Evolutionary conservation across 768 basidiomycete species (phyloP), one percentile per base, ranked within the genome.

Genomic region (Flagelloscypha sp.): DNA sequence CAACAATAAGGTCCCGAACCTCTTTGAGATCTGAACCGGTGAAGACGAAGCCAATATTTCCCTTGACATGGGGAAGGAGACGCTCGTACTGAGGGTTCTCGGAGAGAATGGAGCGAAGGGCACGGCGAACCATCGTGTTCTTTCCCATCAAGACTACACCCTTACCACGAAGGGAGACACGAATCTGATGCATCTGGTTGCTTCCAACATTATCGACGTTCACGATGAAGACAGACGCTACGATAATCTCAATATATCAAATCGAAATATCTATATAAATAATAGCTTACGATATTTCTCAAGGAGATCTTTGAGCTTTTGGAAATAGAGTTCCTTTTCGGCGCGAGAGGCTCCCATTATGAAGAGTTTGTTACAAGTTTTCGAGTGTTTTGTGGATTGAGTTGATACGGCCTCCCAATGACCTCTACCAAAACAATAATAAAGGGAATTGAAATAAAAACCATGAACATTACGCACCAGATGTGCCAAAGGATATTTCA

Each of bases 61-160:
- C 95, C 62, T 70, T 87, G 67, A 99, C 72, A 72, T 86, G 77
- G 46, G 92, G 94, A 41, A 99, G 83, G 63, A 99, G 84, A 54
- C 79, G 84, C 71, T 99, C 95, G 70, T 83, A 93, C 57, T 92
- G 83, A 36, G 94, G 95, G 71, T 66, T 72, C 52, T 98, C 95
- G 47, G 74, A 42, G 55, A 97, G 79, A 65, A 97, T 79, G 53
- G 81, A 72, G 46, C 95, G 90, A 44, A 99, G 76, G 42, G 92
- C 95, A 53, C 95, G 89, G 69, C 95, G 88, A 53, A 99, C 93
- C 94, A 98, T 97, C 58, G 95, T 99, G 81, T 99, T 99, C 72
- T 99, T 99, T 58, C 95, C 95, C 95, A 99, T 99, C 52, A 99
- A 66, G 48, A 99, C 92, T 42, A 92, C 68, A 70, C 88, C 95